Evolutionary conservation across 495 filamentous ascomycete genomes (phyloP), one percentile per base, ranked within the genome.

Genomic region (Penicillium canariense): DNA sequence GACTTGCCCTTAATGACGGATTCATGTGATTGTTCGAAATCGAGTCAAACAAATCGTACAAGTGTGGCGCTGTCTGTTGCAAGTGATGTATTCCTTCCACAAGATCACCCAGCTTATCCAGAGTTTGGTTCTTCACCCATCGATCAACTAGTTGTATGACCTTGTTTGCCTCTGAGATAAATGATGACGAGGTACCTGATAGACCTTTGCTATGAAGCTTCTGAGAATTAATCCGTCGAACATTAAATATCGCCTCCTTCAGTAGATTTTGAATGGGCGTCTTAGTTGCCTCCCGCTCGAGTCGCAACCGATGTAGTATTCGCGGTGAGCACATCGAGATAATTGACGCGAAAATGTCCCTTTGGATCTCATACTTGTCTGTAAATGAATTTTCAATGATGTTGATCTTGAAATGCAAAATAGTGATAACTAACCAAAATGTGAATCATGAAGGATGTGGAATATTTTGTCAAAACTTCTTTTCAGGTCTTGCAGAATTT

Each of bases 391-490:
- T 14, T 26, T 54, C 18, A 54, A 38, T 48, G 26, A 18, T 10
- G 3, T 12, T 54, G 45, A 28, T 18, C 44, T n/a, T n/a, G n/a
- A n/a, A n/a, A n/a, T n/a, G n/a, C n/a, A n/a, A n/a, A n/a, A n/a
- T n/a, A n/a, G n/a, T n/a, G n/a, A n/a, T n/a, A 35, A 52, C 57
- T 1, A 44, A 55, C 57, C 48, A 49, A 55, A 55, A 44, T 28
- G 9, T 18, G 58, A 40, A 11, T 42, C 26, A 6, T 30, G 49
- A 42, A 61, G 59, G 39, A 57, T 17, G 0, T 57, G 1, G 22
- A 56, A 57, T 8, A 61, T 44, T 14, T 54, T 4, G 27, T 61
- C 54, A 32, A 61, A 50, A 3, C 31, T 17, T 25, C 0, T 26
- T 56, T 61, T 54, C 36, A 61, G 25, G 0, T 17, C 23, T 54